Conservation (phyloP, 768 basidiomycete genomes). For the Hygrophorus russula region DNA sequence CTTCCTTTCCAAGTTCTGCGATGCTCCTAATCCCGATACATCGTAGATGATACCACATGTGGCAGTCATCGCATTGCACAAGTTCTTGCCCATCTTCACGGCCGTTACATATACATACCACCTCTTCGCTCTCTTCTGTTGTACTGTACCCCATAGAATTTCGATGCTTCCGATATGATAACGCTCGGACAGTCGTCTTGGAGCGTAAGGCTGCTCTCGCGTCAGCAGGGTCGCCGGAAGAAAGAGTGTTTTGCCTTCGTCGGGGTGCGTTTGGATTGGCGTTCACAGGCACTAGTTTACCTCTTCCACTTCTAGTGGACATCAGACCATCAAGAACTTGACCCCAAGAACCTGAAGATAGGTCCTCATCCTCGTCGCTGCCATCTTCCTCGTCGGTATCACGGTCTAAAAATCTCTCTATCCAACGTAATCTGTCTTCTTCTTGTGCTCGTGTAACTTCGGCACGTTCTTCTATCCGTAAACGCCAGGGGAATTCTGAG, state of each 20-base stretch:
- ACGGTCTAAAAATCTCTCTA: conserved; percentile 62
- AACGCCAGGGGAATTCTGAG: conserved; percentile 65
- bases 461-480: conserved; percentile 43
- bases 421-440: conserved; percentile 50
- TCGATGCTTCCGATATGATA: conserved; percentile 42
- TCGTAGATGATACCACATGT: conserved; percentile 71
- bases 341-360: conserved; percentile 19
- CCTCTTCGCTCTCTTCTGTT: conserved; percentile 35
- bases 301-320: conserved; percentile 31
- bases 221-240: conserved; percentile 65
- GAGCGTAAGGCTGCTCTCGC: conserved; percentile 64
- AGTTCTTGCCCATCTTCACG: conserved; percentile 62
- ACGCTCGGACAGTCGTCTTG: conserved; percentile 54
- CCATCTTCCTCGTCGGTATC: conserved; percentile 47
- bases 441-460: conserved; percentile 42
- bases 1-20: conserved; percentile 58
- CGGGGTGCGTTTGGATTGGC: conserved; percentile 24
- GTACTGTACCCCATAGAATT: conserved; percentile 10
- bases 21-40: conserved; percentile 66
- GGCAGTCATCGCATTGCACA: conserved; percentile 75
- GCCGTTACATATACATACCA: conserved; percentile 56
- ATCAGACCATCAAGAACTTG: conserved; percentile 18
- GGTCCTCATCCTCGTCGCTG: conserved; percentile 24
- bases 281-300: conserved; percentile 49
- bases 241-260: conserved; percentile 17